phyloP scores from a whole-genome alignment of 176 grass and related monocot species.

The Pontederia crassipes region DNA sequence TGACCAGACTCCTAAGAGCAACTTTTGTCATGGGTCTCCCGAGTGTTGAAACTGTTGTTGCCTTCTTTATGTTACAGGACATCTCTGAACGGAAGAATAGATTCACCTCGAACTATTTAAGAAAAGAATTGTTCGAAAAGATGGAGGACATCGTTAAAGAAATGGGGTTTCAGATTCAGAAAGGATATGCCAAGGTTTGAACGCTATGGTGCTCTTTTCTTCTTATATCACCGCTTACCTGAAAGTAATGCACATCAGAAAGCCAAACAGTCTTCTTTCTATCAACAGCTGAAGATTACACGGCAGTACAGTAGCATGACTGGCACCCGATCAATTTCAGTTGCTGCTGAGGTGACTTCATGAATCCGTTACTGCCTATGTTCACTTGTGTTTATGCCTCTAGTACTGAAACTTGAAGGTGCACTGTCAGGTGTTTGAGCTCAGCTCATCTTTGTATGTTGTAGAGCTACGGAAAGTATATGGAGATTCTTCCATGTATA shows the following conservation, averaged over 20 bases:
- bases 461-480: slow-evolving; percentile 67
- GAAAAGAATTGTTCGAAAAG: slow-evolving; percentile 42
- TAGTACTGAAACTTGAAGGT: neutral
- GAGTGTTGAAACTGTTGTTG: neutral
- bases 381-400: neutral
- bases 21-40: no score
- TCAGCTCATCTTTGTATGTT: slow-evolving; percentile 54
- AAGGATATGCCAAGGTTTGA: slow-evolving; percentile 34
- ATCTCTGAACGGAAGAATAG: slow-evolving; percentile 63
- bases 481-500: slow-evolving; percentile 58
- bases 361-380: neutral
- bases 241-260: no score
- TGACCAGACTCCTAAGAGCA: no score
- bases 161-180: slow-evolving; percentile 50
- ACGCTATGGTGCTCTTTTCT: neutral
- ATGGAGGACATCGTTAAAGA: slow-evolving; percentile 35
- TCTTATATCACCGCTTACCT: neutral
- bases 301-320: slow-evolving; percentile 16
- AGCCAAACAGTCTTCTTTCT: neutral
- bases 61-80: slow-evolving; percentile 29
- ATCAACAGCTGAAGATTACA: slow-evolving; percentile 49
- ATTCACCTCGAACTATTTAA: slow-evolving; percentile 57
- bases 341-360: slow-evolving; percentile 40
- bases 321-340: slow-evolving; percentile 33
- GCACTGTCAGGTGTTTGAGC: slow-evolving; percentile 57